Conservation (phyloP, 306 rosid genomes). For the Nissolia schottii region DNA sequence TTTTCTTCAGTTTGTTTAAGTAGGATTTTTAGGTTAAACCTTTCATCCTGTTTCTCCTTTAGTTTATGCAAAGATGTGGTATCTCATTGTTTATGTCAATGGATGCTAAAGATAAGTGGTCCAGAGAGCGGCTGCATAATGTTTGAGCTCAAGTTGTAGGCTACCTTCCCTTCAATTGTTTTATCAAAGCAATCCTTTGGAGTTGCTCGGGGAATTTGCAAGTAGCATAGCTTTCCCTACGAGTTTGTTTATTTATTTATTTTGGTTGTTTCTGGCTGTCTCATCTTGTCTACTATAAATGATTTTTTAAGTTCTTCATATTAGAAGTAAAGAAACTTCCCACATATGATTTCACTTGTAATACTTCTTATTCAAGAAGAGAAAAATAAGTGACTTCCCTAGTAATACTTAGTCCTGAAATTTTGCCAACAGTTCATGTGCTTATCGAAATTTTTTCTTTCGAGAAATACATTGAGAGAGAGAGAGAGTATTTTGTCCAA, state of each 20-base stretch:
- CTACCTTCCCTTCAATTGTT: background rate
- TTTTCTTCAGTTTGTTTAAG: background rate
- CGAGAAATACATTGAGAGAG: background rate
- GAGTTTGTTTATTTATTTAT: background rate
- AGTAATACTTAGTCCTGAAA: background rate
- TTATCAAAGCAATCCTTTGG: background rate
- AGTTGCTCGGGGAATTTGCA: constrained; percentile 13
- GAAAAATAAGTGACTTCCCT: too few species aligned
- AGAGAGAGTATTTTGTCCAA: too few species aligned
- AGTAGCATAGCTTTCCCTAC: constrained; percentile 6
- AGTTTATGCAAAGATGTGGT: background rate
- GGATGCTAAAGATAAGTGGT: background rate
- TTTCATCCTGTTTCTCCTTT: constrained; percentile 17
- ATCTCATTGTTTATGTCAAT: background rate
- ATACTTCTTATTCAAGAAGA: too few species aligned
- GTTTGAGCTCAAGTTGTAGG: background rate
- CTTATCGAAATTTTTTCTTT: background rate
- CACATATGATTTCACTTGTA: background rate
- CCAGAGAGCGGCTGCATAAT: background rate
- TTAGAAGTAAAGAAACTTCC: too few species aligned
- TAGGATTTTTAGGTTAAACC: background rate
- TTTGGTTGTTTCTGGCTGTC: background rate
- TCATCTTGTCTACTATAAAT: background rate
- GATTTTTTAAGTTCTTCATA: background rate
- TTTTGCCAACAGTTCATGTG: background rate